Base-by-base conservation (phyloP, 2,329 filamentous ascomycete species). In the Fusarium illudens region DNA sequence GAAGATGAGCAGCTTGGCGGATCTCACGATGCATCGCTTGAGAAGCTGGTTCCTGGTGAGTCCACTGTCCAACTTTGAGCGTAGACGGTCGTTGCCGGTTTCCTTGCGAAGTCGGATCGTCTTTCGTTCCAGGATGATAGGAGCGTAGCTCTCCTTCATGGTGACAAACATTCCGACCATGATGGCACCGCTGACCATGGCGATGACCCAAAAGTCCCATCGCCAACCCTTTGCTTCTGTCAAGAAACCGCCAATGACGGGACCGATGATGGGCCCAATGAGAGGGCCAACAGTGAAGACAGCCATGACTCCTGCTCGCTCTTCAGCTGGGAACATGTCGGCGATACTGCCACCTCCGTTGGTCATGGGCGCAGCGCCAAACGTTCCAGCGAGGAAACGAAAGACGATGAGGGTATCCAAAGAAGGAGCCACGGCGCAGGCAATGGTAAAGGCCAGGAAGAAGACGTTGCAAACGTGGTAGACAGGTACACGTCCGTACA, bases 131-230 rank as follows among this genome's bases (percentile, higher is more conserved):
- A 84, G 73, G 5, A 84, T 58, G 5, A 75, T 61, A 10, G 75
- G 74, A 1, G 77, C 75, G 53, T 79, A 79, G 0, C 80, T 81
- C 58, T 84, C 82, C 7, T 70, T 72, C 46, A 78, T 57, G 13
- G 78, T 52, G 49, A 77, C 78, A 5, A 77, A 71, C 56, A 67
- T 68, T 17, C 75, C 54, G 2, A 80, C 3, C 1, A 73, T 54
- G 13, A 82, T 64, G 1, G 75, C 64, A 15, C 75, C 79, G 2
- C 68, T 55, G 2, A 67, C 89, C 53, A 91, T 90, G 34, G 89
- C 78, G 49, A 91, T 81, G 4, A 89, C 80, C 77, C 89, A 91
- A 74, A 90, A 89, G 0, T 81, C 82, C 87, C 87, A 89, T 33
- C 86, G 79, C 84, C 89, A 91, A n/a, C 81, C 83, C 10, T 82